These are phyloP conservation scores for Orbilia oligospora DNA, from an alignment of 2,329 filamentous ascomycete species.

Conservation along the genomic window DNA sequence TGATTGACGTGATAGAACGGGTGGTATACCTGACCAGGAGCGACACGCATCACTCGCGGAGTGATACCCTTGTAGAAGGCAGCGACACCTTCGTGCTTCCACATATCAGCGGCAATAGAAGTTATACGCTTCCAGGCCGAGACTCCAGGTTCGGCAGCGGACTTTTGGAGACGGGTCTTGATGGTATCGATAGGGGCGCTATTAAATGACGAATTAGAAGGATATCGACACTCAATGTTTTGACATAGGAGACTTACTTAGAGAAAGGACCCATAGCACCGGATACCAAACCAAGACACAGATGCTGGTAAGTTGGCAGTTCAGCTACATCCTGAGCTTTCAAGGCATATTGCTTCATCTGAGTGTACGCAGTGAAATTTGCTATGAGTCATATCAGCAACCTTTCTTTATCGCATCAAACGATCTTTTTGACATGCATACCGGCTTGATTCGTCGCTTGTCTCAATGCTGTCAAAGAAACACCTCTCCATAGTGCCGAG, in stretches of 20 bases:
- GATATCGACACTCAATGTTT: background rate
- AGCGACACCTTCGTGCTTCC: constrained; percentile 91
- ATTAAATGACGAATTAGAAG: background rate
- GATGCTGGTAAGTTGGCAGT: constrained; percentile 90
- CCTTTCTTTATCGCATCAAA: background rate
- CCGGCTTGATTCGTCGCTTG: constrained; percentile 96
- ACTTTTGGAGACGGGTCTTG: constrained; percentile 96
- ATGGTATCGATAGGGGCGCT: constrained; percentile 98
- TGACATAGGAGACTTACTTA: constrained; percentile 67
- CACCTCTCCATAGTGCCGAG: constrained; percentile 90
- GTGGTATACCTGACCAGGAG: constrained; percentile 81
- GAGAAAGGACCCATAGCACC: constrained; percentile 96
- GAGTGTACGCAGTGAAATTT: constrained; percentile 98
- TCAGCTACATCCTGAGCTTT: constrained; percentile 76
- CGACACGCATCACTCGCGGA: constrained; percentile 95
- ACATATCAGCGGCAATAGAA: constrained; percentile 85
- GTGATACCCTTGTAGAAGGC: constrained; percentile 99
- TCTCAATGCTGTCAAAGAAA: constrained; percentile 90
- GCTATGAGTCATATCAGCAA: constrained; percentile 66
- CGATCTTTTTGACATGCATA: constrained; percentile 10
- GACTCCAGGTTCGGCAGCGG: constrained; percentile 83
- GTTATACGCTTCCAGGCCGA: constrained; percentile 84
- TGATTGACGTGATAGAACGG: background rate
- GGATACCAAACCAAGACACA: constrained; percentile 87
- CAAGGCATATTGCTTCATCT: constrained; percentile 86